Conservation (phyloP, 495 filamentous ascomycete genomes). For the Chaetomidium leptoderma region DNA sequence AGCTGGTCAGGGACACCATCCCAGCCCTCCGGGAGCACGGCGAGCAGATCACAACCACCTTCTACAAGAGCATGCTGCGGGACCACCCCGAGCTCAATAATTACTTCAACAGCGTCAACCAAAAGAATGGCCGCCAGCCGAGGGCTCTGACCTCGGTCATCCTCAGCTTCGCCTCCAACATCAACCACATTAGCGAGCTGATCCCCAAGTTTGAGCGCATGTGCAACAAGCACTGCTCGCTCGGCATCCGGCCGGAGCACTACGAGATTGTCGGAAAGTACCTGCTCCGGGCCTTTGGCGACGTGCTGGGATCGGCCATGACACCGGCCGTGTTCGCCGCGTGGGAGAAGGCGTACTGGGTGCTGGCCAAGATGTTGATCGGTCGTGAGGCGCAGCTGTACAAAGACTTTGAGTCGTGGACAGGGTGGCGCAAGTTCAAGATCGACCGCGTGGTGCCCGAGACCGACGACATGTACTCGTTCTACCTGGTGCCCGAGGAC, state of each 20-base stretch:
- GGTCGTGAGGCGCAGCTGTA: constrained; percentile 58
- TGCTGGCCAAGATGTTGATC: constrained; percentile 68
- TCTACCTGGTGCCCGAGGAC: constrained; percentile 66
- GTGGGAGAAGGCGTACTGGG: constrained; percentile 67
- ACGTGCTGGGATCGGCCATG: constrained; percentile 62
- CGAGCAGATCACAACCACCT: constrained; percentile 58
- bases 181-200: constrained; percentile 63
- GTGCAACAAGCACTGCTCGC: constrained; percentile 68
- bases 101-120: constrained; percentile 67
- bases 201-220: constrained; percentile 63
- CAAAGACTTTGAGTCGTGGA: constrained; percentile 53
- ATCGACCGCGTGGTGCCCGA: constrained; percentile 60
- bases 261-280: constrained; percentile 66
- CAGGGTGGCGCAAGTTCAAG: constrained; percentile 62
- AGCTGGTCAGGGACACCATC: constrained; percentile 44
- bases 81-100: constrained; percentile 61
- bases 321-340: constrained; percentile 61
- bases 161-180: constrained; percentile 64
- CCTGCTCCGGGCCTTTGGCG: constrained; percentile 61
- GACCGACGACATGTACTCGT: constrained; percentile 62
- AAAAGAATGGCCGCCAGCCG: constrained; percentile 63
- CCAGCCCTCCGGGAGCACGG: constrained; percentile 58
- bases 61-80: constrained; percentile 64
- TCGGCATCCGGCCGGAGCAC: constrained; percentile 64
- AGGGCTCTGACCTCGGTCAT: constrained; percentile 61